phyloP scores from a whole-genome alignment of 768 basidiomycete species.

The Gymnopilus dilepis region DNA sequence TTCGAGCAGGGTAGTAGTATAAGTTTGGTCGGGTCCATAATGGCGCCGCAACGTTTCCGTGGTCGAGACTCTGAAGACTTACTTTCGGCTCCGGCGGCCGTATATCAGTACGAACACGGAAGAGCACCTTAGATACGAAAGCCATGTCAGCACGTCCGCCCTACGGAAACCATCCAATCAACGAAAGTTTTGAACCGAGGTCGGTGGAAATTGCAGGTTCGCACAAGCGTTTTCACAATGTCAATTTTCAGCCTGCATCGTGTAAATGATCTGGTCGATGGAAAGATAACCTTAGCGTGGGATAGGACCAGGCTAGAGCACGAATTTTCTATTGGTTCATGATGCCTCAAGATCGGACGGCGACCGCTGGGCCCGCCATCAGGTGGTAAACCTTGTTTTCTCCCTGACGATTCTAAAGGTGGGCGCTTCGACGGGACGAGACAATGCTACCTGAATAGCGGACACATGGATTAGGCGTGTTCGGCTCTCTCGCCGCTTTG shows the following conservation, averaged over 20 bases:
- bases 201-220: constrained; percentile 3
- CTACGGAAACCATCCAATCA: background rate
- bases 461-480: background rate
- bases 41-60: background rate
- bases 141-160: background rate
- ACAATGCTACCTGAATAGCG: background rate
- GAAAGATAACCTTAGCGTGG: constrained; percentile 7
- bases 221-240: background rate
- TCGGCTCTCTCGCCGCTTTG: background rate
- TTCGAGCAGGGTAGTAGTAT: background rate
- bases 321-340: background rate
- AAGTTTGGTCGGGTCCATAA: background rate
- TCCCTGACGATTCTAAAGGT: background rate
- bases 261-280: background rate
- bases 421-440: background rate
- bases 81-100: background rate
- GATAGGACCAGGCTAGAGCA: background rate
- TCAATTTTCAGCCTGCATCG: background rate
- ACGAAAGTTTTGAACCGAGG: background rate
- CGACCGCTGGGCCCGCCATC: background rate
- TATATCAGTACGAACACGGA: background rate
- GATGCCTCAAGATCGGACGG: background rate
- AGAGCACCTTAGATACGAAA: background rate
- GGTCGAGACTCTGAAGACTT: background rate
- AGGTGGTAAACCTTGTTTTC: background rate